Conservation (phyloP, 1,284 basidiomycete species). For the Boletus semigastroideus region DNA sequence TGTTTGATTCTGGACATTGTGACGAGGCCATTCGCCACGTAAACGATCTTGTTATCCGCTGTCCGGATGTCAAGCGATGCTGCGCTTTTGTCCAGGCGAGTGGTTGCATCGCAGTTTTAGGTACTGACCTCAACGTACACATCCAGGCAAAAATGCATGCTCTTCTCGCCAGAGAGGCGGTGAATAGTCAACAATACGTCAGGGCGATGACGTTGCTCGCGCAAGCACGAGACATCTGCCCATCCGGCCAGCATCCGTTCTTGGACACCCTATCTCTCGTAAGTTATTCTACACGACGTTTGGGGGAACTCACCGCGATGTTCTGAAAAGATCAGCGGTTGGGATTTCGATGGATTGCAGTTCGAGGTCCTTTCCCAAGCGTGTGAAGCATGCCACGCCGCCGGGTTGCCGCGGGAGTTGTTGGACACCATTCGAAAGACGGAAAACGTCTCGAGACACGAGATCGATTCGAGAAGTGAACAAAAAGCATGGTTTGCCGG, state of each 20-base stretch:
- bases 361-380: constrained; percentile 6
- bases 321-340: constrained; percentile 19
- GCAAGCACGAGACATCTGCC: constrained; percentile 12
- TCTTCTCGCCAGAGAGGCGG: constrained; percentile 10
- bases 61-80: neutral
- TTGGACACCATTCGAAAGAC: constrained; percentile 5
- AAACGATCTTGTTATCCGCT: constrained; percentile 3
- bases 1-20: constrained; percentile 10
- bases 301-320: neutral
- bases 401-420: neutral
- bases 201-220: constrained; percentile 3
- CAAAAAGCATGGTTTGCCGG: constrained; percentile 13
- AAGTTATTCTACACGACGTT: neutral
- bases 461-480: constrained; percentile 9
- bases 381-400: constrained; percentile 12
- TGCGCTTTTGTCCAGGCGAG: constrained; percentile 17
- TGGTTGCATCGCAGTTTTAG: neutral
- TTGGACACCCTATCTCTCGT: constrained; percentile 16
- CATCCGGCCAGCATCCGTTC: neutral
- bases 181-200: neutral
- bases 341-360: constrained; percentile 17
- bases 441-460: constrained; percentile 8
- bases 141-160: constrained; percentile 20
- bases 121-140: neutral
- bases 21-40: constrained; percentile 7